Evolutionary conservation across 495 filamentous ascomycete genomes (phyloP).

Genomic region (Aspergillus coremiiformis): DNA sequence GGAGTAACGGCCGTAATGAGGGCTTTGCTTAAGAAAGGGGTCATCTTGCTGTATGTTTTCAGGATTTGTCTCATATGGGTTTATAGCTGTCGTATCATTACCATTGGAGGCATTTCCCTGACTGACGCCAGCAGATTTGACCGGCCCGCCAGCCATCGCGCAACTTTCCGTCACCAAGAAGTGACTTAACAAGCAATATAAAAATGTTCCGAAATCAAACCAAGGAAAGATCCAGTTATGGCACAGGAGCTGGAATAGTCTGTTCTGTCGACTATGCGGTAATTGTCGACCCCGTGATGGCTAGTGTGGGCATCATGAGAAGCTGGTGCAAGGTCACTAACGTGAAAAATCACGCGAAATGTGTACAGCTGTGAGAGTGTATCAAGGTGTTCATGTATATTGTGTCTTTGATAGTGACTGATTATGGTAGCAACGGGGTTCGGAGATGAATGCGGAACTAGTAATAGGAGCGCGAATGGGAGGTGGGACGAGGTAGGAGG

Average conservation of each 20-base stretch:
- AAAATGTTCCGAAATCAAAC: background rate
- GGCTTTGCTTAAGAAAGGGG: conserved; percentile 29
- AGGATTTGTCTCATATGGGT: conserved; percentile 34
- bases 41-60: conserved; percentile 30
- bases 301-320: conserved; percentile 22
- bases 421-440: background rate
- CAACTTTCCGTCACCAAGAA: background rate
- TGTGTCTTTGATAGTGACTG: background rate
- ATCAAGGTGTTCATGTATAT: background rate
- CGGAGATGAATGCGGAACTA: conserved; percentile 5
- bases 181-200: background rate
- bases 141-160: conserved; percentile 23
- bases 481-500: background rate
- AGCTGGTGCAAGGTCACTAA: background rate
- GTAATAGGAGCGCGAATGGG: background rate
- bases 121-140: conserved; percentile 13
- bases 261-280: conserved; percentile 1
- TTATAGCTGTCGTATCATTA: conserved; percentile 9
- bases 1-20: conserved; percentile 38
- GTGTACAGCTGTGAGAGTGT: background rate
- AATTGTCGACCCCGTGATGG: conserved; percentile 14
- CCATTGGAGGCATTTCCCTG: conserved; percentile 22
- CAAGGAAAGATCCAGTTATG: background rate
- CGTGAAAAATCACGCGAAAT: background rate
- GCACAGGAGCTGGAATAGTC: background rate